phyloP scores from a whole-genome alignment of 805 yeast genomes.

The Candida ponderosae region DNA sequence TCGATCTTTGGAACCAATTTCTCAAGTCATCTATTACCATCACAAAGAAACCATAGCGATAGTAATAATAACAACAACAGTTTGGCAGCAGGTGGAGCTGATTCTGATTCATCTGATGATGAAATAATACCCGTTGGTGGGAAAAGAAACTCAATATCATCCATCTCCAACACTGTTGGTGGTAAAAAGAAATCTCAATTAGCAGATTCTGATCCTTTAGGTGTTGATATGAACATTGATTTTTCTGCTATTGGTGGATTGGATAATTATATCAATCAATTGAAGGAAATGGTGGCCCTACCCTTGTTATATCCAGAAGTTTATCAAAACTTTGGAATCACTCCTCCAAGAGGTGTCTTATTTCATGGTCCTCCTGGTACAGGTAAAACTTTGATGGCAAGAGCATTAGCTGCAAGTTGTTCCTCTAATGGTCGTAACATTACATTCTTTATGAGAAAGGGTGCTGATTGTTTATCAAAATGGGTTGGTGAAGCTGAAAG shows the following conservation, averaged over 20 bases:
- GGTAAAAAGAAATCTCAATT: constrained; percentile 36
- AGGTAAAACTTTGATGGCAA: constrained; percentile 95
- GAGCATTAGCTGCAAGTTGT: constrained; percentile 94
- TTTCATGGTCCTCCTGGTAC: constrained; percentile 99
- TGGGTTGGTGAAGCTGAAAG: constrained; percentile 99
- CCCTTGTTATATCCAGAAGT: constrained; percentile 92
- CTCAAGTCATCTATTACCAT: constrained; percentile 25
- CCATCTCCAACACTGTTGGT: constrained; percentile 16
- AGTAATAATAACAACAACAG: not conserved
- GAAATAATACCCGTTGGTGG: constrained; percentile 42
- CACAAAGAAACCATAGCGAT: not conserved
- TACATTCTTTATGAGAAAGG: constrained; percentile 96
- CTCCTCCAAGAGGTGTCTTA: constrained; percentile 95
- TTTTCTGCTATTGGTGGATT: constrained; percentile 87
- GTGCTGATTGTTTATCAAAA: constrained; percentile 93
- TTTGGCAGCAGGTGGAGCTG: constrained; percentile 24
- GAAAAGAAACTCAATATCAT: constrained; percentile 24
- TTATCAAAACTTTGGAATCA: constrained; percentile 79
- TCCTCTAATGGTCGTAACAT: constrained; percentile 79
- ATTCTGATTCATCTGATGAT: constrained; percentile 59
- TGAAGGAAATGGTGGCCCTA: constrained; percentile 94
- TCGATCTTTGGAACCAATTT: constrained; percentile 70
- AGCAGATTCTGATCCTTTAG: constrained; percentile 91
- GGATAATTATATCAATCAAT: constrained; percentile 80
- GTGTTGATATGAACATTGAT: constrained; percentile 79